Evolutionary conservation across 129 eudicot species (phyloP).

Genomic region (Saposhnikovia divaricata): DNA sequence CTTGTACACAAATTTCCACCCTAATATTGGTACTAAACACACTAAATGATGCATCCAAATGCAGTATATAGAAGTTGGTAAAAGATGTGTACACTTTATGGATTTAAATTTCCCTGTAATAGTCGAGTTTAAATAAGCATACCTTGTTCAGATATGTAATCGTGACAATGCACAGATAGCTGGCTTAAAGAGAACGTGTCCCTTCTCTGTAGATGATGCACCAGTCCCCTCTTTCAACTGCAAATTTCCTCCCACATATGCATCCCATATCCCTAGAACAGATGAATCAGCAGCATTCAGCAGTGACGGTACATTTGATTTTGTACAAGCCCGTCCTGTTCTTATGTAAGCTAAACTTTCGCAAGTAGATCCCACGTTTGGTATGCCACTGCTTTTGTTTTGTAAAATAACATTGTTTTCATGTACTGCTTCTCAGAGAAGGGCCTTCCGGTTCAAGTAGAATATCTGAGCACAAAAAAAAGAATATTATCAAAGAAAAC

Average conservation of each 20-base stretch:
- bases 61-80: neutral
- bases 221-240: conserved; percentile 40
- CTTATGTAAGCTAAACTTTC: conserved; percentile 34
- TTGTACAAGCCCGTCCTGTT: conserved; percentile 23
- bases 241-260: conserved; percentile 28
- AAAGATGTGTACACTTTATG: neutral
- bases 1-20: neutral
- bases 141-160: neutral
- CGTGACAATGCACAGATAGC: conserved; percentile 32
- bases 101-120: neutral
- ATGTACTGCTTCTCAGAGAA: conserved; percentile 36
- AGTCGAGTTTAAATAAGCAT: neutral
- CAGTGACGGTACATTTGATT: conserved; percentile 29
- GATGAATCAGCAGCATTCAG: conserved; percentile 44
- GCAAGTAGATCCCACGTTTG: neutral
- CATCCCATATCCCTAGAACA: conserved; percentile 26
- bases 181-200: conserved; percentile 66
- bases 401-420: conserved; percentile 14
- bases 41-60: neutral
- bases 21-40: neutral
- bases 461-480: conserved; percentile 23
- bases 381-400: neutral
- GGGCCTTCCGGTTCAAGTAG: conserved; percentile 24
- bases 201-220: conserved; percentile 50
- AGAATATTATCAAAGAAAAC: conserved; percentile 24